A percentile compares a stretch with the other conserved stretches of the same genome.
phyloP scores from a whole-genome alignment of 2,329 filamentous ascomycete genomes.

The Pseudogymnoascus sp. region DNA sequence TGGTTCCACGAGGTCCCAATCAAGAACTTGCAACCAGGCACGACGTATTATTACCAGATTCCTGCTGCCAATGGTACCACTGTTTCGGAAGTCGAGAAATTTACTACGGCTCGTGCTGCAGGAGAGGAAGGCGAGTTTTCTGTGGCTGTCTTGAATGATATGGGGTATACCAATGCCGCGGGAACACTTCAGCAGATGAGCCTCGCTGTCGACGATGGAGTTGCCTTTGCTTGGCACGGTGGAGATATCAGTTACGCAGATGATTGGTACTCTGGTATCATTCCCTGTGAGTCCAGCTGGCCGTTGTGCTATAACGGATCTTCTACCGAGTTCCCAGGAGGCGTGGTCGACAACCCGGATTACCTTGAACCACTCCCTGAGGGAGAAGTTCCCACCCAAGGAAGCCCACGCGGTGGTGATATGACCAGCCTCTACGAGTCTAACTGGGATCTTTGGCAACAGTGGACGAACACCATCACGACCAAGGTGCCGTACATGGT shows the following conservation, averaged over 20 bases:
- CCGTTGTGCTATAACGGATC: conserved; percentile 46
- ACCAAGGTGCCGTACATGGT: conserved; percentile 11
- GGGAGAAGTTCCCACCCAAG: conserved; percentile 39
- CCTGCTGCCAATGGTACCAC: conserved; percentile 42
- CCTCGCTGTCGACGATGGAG: conserved; percentile 36
- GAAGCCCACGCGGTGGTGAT: conserved; percentile 40
- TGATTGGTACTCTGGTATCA: conserved; percentile 44
- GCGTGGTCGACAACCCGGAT: conserved; percentile 25
- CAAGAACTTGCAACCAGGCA: conserved; percentile 33
- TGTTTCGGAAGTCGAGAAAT: conserved; percentile 37
- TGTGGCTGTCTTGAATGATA: conserved; percentile 43
- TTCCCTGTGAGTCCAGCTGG: conserved; percentile 41
- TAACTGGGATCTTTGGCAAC: conserved; percentile 43
- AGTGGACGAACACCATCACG: conserved; percentile 35
- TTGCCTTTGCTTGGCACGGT: conserved; percentile 45
- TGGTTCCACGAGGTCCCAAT: conserved; percentile 45
- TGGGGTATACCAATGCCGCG: conserved; percentile 46
- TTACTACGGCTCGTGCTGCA: conserved; percentile 38
- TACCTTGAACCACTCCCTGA: conserved; percentile 39
- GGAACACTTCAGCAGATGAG: conserved; percentile 40
- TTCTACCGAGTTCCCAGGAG: conserved; percentile 31
- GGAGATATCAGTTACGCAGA: conserved; percentile 45
- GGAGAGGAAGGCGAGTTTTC: conserved; percentile 37
- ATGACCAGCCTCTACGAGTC: conserved; percentile 43
- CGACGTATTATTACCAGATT: conserved; percentile 45